phyloP scores from a whole-genome alignment of 805 yeast genomes.

The Saccharomycopsis oosterbeekiorum region DNA sequence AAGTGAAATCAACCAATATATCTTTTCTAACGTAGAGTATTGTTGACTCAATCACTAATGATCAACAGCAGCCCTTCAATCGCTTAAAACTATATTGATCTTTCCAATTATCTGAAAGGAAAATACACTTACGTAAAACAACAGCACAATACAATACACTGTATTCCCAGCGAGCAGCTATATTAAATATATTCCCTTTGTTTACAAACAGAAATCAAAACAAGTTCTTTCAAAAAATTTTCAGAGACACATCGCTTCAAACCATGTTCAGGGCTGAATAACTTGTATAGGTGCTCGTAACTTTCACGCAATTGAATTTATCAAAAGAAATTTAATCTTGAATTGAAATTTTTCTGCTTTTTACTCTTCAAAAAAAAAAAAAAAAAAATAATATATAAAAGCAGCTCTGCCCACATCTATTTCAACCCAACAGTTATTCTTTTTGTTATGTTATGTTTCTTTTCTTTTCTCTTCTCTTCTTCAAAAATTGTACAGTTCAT shows the following conservation, averaged over 20 bases:
- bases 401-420: not conserved
- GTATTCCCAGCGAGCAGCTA: not conserved
- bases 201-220: slow-evolving; percentile 1
- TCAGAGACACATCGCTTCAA: not conserved
- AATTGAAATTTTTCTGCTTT: too few relatives aligned
- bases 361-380: not conserved
- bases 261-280: not conserved
- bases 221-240: not conserved
- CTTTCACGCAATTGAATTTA: too few relatives aligned
- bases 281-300: not conserved
- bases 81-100: too few relatives aligned
- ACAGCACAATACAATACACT: not conserved
- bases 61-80: too few relatives aligned
- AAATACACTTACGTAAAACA: too few relatives aligned
- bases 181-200: not conserved
- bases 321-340: too few relatives aligned
- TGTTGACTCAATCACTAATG: too few relatives aligned
- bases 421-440: not conserved
- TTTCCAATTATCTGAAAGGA: too few relatives aligned
- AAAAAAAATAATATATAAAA: not conserved
- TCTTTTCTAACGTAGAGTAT: not conserved
- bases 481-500: slow-evolving; percentile 15
- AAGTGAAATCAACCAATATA: not conserved
- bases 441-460: not conserved
- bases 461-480: slow-evolving; percentile 1